Evolutionary conservation across 768 basidiomycete species (phyloP).

Genomic region (Phanerochaete carnosa): DNA sequence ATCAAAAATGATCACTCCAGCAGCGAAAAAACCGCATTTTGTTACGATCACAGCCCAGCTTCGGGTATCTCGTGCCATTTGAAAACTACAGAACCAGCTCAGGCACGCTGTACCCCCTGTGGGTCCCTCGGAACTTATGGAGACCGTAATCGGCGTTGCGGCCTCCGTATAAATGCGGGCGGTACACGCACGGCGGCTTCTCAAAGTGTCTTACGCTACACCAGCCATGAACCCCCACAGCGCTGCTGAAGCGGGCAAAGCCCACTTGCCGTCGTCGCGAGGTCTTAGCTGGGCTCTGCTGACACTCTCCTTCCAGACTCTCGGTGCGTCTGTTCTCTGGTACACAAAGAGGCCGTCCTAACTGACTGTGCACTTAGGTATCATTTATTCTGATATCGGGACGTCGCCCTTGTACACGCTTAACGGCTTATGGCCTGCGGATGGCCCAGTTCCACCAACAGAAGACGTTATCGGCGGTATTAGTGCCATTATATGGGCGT

Average conservation of each 20-base stretch:
- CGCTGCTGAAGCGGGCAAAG: slow-evolving; percentile 7
- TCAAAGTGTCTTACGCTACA: background rate
- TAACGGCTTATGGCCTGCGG: slow-evolving; percentile 59
- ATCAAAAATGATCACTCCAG: background rate
- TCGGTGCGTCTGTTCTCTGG: slow-evolving; percentile 18
- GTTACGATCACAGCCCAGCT: background rate
- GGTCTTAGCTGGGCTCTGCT: slow-evolving; percentile 16
- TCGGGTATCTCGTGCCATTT: background rate
- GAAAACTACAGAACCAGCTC: background rate
- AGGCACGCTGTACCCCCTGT: background rate
- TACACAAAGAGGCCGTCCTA: background rate
- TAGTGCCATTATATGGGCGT: slow-evolving; percentile 61
- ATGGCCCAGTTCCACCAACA: slow-evolving; percentile 41
- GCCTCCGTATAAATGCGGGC: no score
- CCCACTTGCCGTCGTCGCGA: background rate
- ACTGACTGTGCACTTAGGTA: slow-evolving; percentile 23
- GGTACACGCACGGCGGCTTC: background rate
- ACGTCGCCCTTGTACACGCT: slow-evolving; percentile 64
- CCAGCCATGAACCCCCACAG: background rate
- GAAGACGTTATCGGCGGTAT: slow-evolving; percentile 66
- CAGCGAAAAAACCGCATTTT: slow-evolving; percentile 2
- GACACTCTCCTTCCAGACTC: slow-evolving; percentile 29
- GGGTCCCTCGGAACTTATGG: no score
- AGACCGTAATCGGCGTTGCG: no score
- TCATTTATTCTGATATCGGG: slow-evolving; percentile 45